phyloP scores from a whole-genome alignment of 2,329 filamentous ascomycete genomes.

The Arthrobotrys conoides region DNA sequence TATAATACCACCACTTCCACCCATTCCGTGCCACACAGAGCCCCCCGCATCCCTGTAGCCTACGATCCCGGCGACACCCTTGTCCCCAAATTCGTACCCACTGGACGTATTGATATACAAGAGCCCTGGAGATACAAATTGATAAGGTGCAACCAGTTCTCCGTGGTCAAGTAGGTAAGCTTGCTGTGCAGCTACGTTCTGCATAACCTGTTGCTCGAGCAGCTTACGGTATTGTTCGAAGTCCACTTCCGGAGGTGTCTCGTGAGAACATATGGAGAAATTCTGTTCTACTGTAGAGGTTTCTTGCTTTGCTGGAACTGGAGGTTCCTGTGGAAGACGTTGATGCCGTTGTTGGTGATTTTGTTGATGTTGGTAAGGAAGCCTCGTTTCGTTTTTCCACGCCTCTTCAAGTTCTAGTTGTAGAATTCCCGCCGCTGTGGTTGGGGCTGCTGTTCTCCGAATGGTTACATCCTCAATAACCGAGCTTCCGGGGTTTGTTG shows the following conservation, averaged over 20 bases:
- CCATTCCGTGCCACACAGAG: constrained; percentile 45
- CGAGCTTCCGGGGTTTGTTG: constrained; percentile 64
- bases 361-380: constrained; percentile 21
- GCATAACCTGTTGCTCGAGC: constrained; percentile 48
- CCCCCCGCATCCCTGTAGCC: constrained; percentile 39
- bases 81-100: constrained; percentile 25
- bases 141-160: constrained; percentile 21
- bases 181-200: constrained; percentile 50
- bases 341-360: constrained; percentile 7
- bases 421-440: constrained; percentile 4
- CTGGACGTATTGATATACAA: constrained; percentile 9
- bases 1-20: constrained; percentile 14
- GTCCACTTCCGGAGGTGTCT: constrained; percentile 41
- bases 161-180: constrained; percentile 23
- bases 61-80: constrained; percentile 4
- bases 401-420: constrained; percentile 16
- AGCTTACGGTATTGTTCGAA: constrained; percentile 54
- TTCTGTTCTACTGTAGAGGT: constrained; percentile 30
- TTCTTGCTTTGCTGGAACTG: constrained; percentile 25
- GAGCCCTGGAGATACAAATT: constrained; percentile 44
- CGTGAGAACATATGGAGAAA: constrained; percentile 39
- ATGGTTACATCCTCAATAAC: constrained; percentile 68
- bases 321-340: constrained; percentile 27
- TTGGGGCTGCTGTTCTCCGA: constrained; percentile 66
- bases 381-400: constrained; percentile 15